phyloP scores from a whole-genome alignment of 352 stramenopile genomes.

The Globisporangium barbulae region DNA sequence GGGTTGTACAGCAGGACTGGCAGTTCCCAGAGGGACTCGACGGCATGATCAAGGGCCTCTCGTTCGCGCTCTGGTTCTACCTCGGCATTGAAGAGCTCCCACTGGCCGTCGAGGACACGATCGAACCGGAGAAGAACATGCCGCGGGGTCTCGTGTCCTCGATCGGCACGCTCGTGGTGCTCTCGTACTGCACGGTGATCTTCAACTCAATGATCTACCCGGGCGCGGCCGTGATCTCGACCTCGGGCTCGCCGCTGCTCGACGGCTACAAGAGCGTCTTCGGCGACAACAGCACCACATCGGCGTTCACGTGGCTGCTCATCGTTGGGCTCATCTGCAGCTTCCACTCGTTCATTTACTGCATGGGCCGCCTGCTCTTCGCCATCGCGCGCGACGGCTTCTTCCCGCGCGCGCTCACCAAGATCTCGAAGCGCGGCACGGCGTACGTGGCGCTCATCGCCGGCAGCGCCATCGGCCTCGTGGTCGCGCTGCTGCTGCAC shows the following conservation, averaged over 20 bases:
- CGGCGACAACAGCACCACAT: conserved; percentile 60
- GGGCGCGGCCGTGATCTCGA: conserved; percentile 38
- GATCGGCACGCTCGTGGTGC: conserved; percentile 42
- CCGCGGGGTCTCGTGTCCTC: conserved; percentile 52
- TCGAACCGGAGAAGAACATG: conserved; percentile 63
- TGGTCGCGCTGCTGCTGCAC: conserved; percentile 47
- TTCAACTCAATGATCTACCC: conserved; percentile 71
- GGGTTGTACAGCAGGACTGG: conserved; percentile 40
- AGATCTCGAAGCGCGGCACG: conserved; percentile 35
- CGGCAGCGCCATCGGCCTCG: conserved; percentile 41
- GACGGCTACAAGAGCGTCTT: conserved; percentile 67
- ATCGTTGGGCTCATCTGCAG: conserved; percentile 57
- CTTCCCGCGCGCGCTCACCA: conserved; percentile 48
- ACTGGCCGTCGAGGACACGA: conserved; percentile 60
- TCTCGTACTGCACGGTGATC: conserved; percentile 56
- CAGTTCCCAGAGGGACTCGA: conserved; percentile 42
- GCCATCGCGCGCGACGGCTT: conserved; percentile 67
- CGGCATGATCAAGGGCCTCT: conserved; percentile 50
- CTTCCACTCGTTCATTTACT: conserved; percentile 82
- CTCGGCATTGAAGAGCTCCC: conserved; percentile 66
- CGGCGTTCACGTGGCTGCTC: conserved; percentile 66
- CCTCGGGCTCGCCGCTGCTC: conserved; percentile 46
- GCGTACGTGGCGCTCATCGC: conserved; percentile 53
- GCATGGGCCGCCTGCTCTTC: conserved; percentile 64
- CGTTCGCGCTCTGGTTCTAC: conserved; percentile 73